Percentiles rank a stretch among this genome's conserved stretches.
Evolutionary conservation across 2,329 filamentous ascomycete species (phyloP).

Genomic region (Fusarium verrucosum): DNA sequence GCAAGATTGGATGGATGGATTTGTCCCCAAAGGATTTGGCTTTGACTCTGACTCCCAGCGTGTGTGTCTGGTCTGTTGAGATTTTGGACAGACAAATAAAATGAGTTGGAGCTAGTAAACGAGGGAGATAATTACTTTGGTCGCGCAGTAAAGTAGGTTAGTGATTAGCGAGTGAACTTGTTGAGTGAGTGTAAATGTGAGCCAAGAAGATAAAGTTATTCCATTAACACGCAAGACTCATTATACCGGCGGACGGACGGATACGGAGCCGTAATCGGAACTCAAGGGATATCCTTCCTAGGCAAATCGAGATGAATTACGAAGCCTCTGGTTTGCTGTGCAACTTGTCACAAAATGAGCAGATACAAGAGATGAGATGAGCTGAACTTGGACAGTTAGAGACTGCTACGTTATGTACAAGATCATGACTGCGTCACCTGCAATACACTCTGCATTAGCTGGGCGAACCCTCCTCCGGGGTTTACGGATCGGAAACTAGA

Average conservation of each 20-base stretch:
- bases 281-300: conserved; percentile 14
- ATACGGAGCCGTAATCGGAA: conserved; percentile 25
- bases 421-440: conserved; percentile 10
- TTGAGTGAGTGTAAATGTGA: neutral
- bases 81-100: neutral
- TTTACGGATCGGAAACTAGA: conserved; percentile 14
- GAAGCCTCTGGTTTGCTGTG: conserved; percentile 15
- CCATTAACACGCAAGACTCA: neutral
- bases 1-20: neutral
- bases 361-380: neutral
- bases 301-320: conserved; percentile 26
- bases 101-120: conserved; percentile 27
- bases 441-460: conserved; percentile 9
- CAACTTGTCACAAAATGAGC: conserved; percentile 13
- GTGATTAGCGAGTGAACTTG: conserved; percentile 24
- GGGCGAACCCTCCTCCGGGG: conserved; percentile 8
- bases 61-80: neutral
- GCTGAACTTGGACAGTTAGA: neutral
- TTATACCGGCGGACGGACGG: neutral
- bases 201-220: conserved; percentile 17
- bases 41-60: neutral
- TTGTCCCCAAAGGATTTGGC: neutral
- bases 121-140: conserved; percentile 26
- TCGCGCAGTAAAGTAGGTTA: conserved; percentile 6
- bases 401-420: neutral